Base-by-base conservation (phyloP, 2,329 filamentous ascomycete genomes). In the Colletotrichum coccodes region DNA sequence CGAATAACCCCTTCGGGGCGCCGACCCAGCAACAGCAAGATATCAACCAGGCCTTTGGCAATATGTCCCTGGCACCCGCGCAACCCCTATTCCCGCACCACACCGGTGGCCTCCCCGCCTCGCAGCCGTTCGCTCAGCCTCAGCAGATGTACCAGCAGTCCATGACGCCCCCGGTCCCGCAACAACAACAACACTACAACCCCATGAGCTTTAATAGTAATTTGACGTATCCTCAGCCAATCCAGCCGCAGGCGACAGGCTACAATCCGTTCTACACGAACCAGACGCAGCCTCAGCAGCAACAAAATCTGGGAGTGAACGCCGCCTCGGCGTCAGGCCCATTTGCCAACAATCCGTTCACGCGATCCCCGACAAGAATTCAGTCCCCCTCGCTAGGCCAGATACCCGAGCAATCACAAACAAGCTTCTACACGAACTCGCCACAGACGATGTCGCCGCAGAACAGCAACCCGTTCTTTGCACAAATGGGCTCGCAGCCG, bases 11-110 rank as follows among this genome's bases (percentile, higher is more conserved):
- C 6, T 95, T 95, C 73, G 87, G 91, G 9, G 77, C 81, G 58
- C 84, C 85, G 3, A 75, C 79, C 40, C 80, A 83, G 63, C 82
- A 83, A 70, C 65, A 78, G 18, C 82, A 80, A 72, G 71, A 81
- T 12, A 79, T 94, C 21, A 89, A 90, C 71, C 89, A 92, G 73
- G 89, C 92, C 1, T 92, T 97, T 75, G 91, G 95, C 76, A 90
- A 88, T 71, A 86, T 97, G 79, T 90, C 93, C 42, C 82, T 97
- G 2, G 89, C 89, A 28, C 78, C 80, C 12, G 74, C 79, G 46
- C 89, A 90, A 72, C 88, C 89, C 42, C 83, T 94, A 34, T 94
- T 95, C 76, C 92, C 93, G 8, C 90, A 94, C 75, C 90, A 91
- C 61, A 95, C 93, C 1, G 92, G 92, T 61, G 92, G 89, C 26